Conservation (phyloP, 805 yeast species). For the Starmerella sirachaensis region DNA sequence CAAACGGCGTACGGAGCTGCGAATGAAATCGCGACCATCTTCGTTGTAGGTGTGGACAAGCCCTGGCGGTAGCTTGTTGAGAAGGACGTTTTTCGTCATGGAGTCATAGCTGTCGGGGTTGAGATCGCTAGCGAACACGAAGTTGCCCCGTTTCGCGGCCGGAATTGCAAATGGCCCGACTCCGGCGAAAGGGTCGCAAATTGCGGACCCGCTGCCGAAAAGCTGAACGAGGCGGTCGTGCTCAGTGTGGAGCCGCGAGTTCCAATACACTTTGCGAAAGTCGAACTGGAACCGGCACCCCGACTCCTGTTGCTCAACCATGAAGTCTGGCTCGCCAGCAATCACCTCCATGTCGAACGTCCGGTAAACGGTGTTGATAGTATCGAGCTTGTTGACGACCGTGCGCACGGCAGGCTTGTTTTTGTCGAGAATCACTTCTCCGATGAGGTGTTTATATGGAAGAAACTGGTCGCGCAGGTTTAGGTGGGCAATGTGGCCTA, state of each 20-base stretch:
- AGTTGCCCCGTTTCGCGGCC: conserved; percentile 69
- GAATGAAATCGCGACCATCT: conserved; percentile 78
- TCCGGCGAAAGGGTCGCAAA: conserved; percentile 95
- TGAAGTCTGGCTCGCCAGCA: conserved; percentile 61
- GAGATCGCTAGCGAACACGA: conserved; percentile 84
- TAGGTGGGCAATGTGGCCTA: conserved; percentile 93
- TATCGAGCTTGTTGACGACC: conserved; percentile 82
- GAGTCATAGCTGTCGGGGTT: conserved; percentile 77
- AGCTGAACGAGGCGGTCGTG: conserved; percentile 64
- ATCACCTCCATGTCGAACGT: conserved; percentile 89
- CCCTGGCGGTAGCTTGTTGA: conserved; percentile 49
- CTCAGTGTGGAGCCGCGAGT: conserved; percentile 85
- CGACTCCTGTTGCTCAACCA: conserved; percentile 78
- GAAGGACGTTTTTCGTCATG: conserved; percentile 47
- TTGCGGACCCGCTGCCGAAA: conserved; percentile 56
- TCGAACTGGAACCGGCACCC: conserved; percentile 79
- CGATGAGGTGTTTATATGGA: conserved; percentile 70
- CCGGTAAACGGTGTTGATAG: conserved; percentile 77
- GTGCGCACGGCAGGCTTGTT: conserved; percentile 55
- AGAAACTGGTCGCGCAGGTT: conserved; percentile 74
- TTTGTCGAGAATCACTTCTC: conserved; percentile 81
- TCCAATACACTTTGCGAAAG: conserved; percentile 94
- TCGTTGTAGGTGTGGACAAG: conserved; percentile 49
- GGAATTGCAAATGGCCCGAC: conserved; percentile 98
- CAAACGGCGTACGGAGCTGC: conserved; percentile 42